Evolutionary conservation across 768 basidiomycete species (phyloP), one percentile per base, ranked within the genome.

Genomic region (Scleroderma bovista): DNA sequence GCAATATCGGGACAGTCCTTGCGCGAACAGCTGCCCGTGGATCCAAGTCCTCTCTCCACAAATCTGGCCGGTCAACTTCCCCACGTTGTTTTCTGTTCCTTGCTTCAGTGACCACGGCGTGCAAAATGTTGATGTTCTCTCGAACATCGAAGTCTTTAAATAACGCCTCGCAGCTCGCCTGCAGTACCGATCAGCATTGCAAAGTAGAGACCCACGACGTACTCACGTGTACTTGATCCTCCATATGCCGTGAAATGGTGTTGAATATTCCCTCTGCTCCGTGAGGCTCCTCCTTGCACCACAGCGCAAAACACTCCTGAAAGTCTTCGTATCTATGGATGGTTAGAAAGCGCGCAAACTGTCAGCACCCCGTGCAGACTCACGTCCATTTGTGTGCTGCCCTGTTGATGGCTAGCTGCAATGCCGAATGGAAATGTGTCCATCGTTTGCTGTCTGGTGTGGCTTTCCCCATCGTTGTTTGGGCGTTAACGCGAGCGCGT

Each of bases 131-230:
- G 29, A 90, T 76, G 55, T 79, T 84, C 40, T 83, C 80, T 55
- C 79, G 78, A 2, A 86, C 80, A 45, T 78, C 73, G 58, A 85
- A 83, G 48, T 84, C 77, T 24, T 73, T 77, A 62, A 88, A 83
- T n/a, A 90, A 54, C 33, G 80, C 76, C 46, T 88, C 83, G 36
- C 84, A 74, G 52, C 83, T 79, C 33, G 77, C 76, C 86, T 88
- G 46, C n/a, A n/a, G 26, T 29, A n/a, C 36, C 44, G 24, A 17
- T 48, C 31, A 48, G 42, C 8, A 16, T 38, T 9, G 38, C 44
- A 11, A 19, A 5, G 6, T 40, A 13, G 20, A 26, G 15, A 48
- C 2, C 39, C 16, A 29, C 7, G 31, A 13, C 8, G 49, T 59
- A 51, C 48, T 46, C 57, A 66, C 47, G 63, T 65, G 74, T 66